Evolutionary conservation across 768 basidiomycete genomes (phyloP).

Genomic region (Mycena vitilis): DNA sequence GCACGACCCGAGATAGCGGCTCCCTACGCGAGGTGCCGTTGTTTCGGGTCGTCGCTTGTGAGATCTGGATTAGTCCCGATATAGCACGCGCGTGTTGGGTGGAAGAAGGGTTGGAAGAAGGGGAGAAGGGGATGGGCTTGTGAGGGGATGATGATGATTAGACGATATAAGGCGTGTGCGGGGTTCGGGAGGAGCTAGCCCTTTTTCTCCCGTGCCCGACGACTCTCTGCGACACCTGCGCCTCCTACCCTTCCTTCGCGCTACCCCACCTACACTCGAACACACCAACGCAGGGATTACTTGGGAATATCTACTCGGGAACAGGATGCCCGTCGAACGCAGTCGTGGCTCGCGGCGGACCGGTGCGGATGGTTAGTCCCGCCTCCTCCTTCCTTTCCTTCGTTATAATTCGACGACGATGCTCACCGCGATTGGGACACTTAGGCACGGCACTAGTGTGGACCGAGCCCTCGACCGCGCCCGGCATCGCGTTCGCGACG

Average conservation of each 20-base stretch:
- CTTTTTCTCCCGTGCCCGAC: too few species aligned
- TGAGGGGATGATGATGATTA: not conserved
- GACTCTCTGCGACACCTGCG: too few species aligned
- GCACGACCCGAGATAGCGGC: too few species aligned
- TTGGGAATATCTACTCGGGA: too few species aligned
- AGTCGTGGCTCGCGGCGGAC: constrained; percentile 30
- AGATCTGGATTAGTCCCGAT: not conserved
- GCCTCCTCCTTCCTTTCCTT: not conserved
- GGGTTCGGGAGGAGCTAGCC: not conserved
- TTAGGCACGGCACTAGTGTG: constrained; percentile 46
- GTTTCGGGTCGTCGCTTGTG: not conserved
- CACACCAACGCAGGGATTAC: not conserved
- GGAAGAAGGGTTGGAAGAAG: not conserved
- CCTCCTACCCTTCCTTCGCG: not conserved
- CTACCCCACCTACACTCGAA: not conserved
- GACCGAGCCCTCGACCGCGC: constrained; percentile 49
- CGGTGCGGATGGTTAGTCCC: constrained; percentile 29
- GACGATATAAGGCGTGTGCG: not conserved
- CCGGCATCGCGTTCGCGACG: constrained; percentile 60
- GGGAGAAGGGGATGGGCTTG: not conserved
- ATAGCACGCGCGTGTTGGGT: not conserved
- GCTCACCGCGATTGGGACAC: too few species aligned
- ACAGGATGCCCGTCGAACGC: constrained; percentile 35
- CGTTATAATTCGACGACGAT: not conserved
- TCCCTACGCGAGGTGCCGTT: too few species aligned